Conservation (phyloP, 2,329 filamentous ascomycete species). For the Diaporthe longicolla region DNA sequence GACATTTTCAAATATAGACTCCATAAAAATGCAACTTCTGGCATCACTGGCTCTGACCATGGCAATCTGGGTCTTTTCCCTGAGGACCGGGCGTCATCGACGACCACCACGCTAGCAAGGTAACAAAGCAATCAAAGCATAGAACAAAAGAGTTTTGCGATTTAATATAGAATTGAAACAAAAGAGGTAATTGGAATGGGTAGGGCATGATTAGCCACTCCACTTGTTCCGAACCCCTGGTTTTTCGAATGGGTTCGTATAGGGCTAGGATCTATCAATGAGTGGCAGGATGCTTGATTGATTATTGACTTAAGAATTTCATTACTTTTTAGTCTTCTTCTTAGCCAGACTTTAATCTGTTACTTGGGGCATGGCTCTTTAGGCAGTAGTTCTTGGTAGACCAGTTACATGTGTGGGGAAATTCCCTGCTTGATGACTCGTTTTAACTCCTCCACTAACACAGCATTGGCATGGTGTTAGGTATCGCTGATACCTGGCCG, state of each 20-base stretch:
- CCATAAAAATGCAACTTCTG: no score
- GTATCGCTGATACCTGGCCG: neutral
- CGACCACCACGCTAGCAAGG: neutral
- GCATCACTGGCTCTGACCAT: neutral
- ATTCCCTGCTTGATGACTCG: constrained; percentile 1
- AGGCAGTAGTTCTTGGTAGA: no score
- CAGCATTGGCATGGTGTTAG: neutral
- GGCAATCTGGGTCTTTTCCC: neutral
- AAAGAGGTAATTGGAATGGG: neutral
- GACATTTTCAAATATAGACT: no score
- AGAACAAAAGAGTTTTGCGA: neutral
- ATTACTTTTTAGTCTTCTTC: no score
- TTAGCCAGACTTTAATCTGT: no score
- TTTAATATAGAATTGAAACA: neutral
- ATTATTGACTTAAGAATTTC: no score
- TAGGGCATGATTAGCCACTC: no score
- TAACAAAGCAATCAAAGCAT: neutral
- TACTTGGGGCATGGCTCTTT: no score
- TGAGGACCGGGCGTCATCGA: no score
- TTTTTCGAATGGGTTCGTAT: neutral
- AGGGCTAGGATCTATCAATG: neutral
- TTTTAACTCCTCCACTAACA: neutral
- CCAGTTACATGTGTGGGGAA: no score
- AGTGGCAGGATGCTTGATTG: neutral
- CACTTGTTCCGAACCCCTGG: neutral